Evolutionary conservation across 768 basidiomycete species (phyloP).

Genomic region (Suillus lakei): DNA sequence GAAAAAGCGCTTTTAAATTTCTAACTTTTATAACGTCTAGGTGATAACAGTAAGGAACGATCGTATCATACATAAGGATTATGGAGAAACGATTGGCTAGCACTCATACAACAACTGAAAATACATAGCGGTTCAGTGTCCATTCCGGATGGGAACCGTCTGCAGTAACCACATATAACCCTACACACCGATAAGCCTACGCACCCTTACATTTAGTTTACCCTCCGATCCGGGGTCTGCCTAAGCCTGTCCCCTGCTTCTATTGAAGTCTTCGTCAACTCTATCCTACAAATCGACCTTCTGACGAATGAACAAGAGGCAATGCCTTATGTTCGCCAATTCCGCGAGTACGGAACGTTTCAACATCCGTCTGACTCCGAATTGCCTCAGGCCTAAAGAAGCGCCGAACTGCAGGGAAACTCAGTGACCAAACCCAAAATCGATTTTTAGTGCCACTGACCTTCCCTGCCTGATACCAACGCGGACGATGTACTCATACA

Average conservation of each 20-base stretch:
- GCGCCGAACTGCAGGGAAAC: background rate
- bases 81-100: background rate
- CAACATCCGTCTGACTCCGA: background rate
- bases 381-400: background rate
- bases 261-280: background rate
- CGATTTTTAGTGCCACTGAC: slow-evolving; percentile 15
- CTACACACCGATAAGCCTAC: background rate
- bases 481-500: slow-evolving; percentile 32
- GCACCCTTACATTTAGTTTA: background rate
- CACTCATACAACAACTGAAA: background rate
- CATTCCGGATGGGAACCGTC: background rate
- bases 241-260: background rate
- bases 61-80: background rate
- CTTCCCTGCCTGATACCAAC: slow-evolving; percentile 17
- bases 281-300: background rate
- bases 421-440: background rate
- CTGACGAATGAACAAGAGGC: background rate
- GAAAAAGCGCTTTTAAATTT: background rate
- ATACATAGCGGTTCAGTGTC: background rate
- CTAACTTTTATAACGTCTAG: background rate
- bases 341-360: background rate
- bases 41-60: background rate
- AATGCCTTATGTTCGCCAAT: background rate
- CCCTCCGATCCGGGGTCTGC: background rate
- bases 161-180: background rate